Evolutionary conservation across 768 basidiomycete species (phyloP), one percentile per base, ranked within the genome.

Genomic region (Serendipita vermifera): DNA sequence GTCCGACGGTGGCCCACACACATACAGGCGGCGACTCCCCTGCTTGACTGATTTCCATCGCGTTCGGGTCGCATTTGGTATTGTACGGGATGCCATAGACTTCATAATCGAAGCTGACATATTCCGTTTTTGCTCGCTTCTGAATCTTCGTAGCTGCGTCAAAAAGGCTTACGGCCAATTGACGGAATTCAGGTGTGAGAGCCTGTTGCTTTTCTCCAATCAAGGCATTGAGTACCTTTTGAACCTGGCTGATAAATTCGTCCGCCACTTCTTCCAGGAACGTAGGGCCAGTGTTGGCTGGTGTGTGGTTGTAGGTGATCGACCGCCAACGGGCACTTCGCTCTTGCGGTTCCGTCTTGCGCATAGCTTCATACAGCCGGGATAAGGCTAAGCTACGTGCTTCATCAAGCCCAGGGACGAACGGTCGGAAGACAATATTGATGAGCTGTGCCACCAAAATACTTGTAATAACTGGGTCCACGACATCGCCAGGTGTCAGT

Each of bases 81-180:
- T 51, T 15, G 24, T 51, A 22, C 11, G 22, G 15, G 9, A 9
- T 51, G 11, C 46, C 22, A 26, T 13, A 5, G 15, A 51, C 46
- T 51, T 51, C 46, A 31, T 51, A 51, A 27, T 51, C 46, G 29
- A 51, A 51, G 46, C 46, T 51, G 22, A 31, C 17, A 26, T 51
- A 51, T 31, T 51, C 46, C 22, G 46, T 51, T n/a, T 51, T 51
- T 13, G 24, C 46, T n/a, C 17, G 26, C 46, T 51, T 31, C 24
- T 51, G 46, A 4, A 51, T 31, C 24, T 51, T 51, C 22, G 32
- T 22, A 5, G 46, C 46, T n/a, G 27, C 27, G 7, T n/a, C n/a
- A 26, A 51, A 51, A 29, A 22, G 26, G 7, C 32, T 15, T 9
- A 15, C 27, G 7, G 46, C 46, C 11, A 31, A 22, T 31, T 51